phyloP scores from a whole-genome alignment of 805 yeast species.

The Yarrowia deformans region DNA sequence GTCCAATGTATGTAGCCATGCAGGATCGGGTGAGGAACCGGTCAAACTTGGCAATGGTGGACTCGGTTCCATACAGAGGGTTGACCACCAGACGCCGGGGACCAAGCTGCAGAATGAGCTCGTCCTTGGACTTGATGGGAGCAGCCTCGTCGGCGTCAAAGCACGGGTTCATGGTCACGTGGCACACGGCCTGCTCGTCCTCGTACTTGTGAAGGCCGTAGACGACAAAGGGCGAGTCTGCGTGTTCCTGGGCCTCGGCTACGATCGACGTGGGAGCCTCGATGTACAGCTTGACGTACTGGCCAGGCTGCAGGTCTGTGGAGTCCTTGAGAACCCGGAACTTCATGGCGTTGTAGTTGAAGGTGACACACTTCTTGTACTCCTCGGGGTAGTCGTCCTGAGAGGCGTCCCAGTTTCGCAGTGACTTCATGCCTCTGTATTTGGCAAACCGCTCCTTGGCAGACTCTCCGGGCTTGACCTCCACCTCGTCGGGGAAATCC shows the following conservation, averaged over 20 bases:
- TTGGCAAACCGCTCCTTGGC: conserved; percentile 77
- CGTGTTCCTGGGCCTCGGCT: conserved; percentile 63
- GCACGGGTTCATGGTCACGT: conserved; percentile 89
- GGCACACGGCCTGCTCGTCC: conserved; percentile 82
- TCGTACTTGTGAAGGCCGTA: conserved; percentile 85
- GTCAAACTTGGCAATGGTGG: conserved; percentile 87
- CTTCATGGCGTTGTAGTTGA: conserved; percentile 79
- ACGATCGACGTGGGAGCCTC: conserved; percentile 52
- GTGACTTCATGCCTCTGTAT: conserved; percentile 86
- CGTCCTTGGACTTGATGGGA: conserved; percentile 84
- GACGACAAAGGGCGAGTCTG: conserved; percentile 62
- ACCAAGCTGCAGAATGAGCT: conserved; percentile 88
- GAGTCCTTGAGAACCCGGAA: conserved; percentile 71
- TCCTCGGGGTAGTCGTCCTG: conserved; percentile 83
- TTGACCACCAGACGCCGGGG: conserved; percentile 83
- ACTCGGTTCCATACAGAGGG: conserved; percentile 81
- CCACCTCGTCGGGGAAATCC: conserved; percentile 96
- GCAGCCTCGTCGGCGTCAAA: conserved; percentile 59
- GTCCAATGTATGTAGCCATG: conserved; percentile 87
- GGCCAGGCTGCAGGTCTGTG: conserved; percentile 66
- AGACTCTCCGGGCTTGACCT: conserved; percentile 74
- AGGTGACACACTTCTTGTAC: conserved; percentile 76
- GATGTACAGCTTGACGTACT: conserved; percentile 64
- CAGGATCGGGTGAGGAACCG: conserved; percentile 76
- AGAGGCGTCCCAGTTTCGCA: conserved; percentile 87